Conservation (phyloP, 2,329 filamentous ascomycete species). For the Parastagonospora nodorum region DNA sequence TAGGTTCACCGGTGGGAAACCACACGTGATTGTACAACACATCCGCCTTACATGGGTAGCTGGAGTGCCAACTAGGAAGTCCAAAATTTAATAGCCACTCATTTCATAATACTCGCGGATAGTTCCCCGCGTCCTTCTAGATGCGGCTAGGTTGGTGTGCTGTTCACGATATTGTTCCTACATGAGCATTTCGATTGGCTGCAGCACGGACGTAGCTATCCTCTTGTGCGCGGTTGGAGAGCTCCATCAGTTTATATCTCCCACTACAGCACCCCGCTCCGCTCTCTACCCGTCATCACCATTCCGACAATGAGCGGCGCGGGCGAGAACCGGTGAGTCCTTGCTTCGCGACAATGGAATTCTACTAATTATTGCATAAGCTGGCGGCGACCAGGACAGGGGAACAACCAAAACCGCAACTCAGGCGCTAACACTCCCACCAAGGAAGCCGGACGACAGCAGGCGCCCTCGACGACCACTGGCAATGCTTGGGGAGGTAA, state of each 20-base stretch:
- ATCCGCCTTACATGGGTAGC: slow-evolving; percentile 8
- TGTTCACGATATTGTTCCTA: slow-evolving; percentile 14
- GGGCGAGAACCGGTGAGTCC: slow-evolving; percentile 43
- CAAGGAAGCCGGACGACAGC: slow-evolving; percentile 40
- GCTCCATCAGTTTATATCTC: slow-evolving; percentile 37
- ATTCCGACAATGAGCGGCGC: slow-evolving; percentile 44
- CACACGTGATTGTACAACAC: slow-evolving; percentile 19
- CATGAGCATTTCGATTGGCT: slow-evolving; percentile 25
- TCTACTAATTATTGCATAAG: slow-evolving; percentile 27
- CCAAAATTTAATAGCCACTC: slow-evolving; percentile 20
- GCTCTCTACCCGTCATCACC: slow-evolving; percentile 29
- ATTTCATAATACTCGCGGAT: slow-evolving; percentile 10
- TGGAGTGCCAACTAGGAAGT: not conserved
- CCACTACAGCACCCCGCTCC: slow-evolving; percentile 33
- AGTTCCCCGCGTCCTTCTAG: slow-evolving; percentile 10
- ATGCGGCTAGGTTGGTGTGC: slow-evolving; percentile 24
- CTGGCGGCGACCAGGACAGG: slow-evolving; percentile 44
- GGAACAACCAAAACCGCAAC: slow-evolving; percentile 34
- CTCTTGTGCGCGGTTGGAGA: slow-evolving; percentile 29
- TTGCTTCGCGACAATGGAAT: not conserved
- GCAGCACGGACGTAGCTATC: slow-evolving; percentile 23
- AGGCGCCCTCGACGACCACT: slow-evolving; percentile 35
- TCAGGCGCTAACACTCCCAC: slow-evolving; percentile 42
- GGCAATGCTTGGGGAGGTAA: slow-evolving; percentile 45
- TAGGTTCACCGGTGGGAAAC: slow-evolving; percentile 3